Percentiles rank a stretch among this genome's conserved stretches.
These are phyloP conservation scores for Jimgerdemannia flammicorona DNA, from an alignment of 192 early-diverging fungal genomes.

Conservation along the genomic window DNA sequence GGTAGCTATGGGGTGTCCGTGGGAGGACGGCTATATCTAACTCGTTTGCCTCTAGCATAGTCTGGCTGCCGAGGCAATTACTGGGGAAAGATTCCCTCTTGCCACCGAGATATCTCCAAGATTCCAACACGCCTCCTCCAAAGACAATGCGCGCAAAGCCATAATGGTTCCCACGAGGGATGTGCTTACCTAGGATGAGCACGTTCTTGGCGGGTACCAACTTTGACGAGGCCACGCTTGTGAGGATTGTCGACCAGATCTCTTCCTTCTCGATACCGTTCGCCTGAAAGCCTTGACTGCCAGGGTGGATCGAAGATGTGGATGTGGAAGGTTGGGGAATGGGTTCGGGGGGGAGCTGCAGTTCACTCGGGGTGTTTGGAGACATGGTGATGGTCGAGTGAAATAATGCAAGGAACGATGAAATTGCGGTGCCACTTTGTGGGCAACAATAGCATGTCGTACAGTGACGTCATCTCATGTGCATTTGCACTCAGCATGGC, in stretches of 20 bases:
- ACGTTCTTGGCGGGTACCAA: slow-evolving; percentile 72
- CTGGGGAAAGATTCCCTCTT: not conserved
- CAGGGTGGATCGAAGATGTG: not conserved
- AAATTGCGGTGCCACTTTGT: too few relatives aligned
- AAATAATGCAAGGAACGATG: not conserved
- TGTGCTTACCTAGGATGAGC: slow-evolving; percentile 68
- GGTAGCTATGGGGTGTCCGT: too few relatives aligned
- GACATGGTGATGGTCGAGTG: not conserved
- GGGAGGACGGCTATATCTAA: too few relatives aligned
- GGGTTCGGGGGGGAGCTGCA: not conserved
- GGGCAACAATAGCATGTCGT: too few relatives aligned
- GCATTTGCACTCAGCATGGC: too few relatives aligned
- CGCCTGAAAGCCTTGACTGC: not conserved
- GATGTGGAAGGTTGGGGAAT: not conserved
- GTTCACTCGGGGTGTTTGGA: not conserved
- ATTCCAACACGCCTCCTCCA: too few relatives aligned
- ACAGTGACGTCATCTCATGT: not conserved
- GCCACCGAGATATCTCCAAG: not conserved
- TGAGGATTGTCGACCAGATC: slow-evolving; percentile 82
- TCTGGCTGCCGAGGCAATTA: too few relatives aligned
- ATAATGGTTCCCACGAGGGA: not conserved
- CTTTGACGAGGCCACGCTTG: slow-evolving; percentile 71
- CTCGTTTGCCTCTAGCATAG: too few relatives aligned
- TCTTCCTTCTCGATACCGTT: slow-evolving; percentile 26
- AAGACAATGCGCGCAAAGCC: too few relatives aligned